Evolutionary conservation across 2,329 filamentous ascomycete genomes (phyloP), one percentile per base, ranked within the genome.

Genomic region (Arthrobotrys conoides): DNA sequence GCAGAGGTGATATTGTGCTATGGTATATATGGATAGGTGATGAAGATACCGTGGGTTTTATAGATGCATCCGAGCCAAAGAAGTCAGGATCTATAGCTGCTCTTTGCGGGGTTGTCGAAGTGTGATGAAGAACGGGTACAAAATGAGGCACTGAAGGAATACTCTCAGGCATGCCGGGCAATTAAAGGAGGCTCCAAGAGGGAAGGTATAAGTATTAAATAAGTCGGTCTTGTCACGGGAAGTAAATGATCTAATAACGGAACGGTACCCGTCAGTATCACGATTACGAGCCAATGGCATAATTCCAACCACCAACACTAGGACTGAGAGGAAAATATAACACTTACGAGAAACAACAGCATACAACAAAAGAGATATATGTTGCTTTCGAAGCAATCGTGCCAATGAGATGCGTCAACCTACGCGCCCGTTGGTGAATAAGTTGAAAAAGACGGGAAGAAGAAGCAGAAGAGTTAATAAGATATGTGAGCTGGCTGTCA

Each of bases 401-500:
- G 20, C 57, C 57, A 64, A 55, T 64, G 9, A 55, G 33, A 36
- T 36, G 24, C 20, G 36, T 24, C n/a, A 18, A 55, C 20, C 33
- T 33, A 65, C 33, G 48, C 57, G 68, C 57, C 57, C 10, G 48
- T 49, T 55, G 46, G 57, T 38, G 8, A 53, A 51, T n/a, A 5
- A 18, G 53, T 51, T 71, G 33, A 18, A 71, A 44, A 48, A 30
- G 20, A 22, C 57, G 53, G 55, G 53, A 76, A 70, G 30, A 27
- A 49, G 36, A 72, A 55, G 18, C 24, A n/a, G 38, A 16, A 41
- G 38, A 41, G 14, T 36, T 51, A 14, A 24, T 24, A 33, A 22
- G 22, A 51, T 24, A 33, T 41, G 66, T 71, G 75, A 71, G 75
- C 64, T 72, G 75, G 75, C 75, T 20, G 68, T 63, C 68, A 59